Evolutionary conservation across 441 rosid species (phyloP).

Genomic region (Lepidium campestre): DNA sequence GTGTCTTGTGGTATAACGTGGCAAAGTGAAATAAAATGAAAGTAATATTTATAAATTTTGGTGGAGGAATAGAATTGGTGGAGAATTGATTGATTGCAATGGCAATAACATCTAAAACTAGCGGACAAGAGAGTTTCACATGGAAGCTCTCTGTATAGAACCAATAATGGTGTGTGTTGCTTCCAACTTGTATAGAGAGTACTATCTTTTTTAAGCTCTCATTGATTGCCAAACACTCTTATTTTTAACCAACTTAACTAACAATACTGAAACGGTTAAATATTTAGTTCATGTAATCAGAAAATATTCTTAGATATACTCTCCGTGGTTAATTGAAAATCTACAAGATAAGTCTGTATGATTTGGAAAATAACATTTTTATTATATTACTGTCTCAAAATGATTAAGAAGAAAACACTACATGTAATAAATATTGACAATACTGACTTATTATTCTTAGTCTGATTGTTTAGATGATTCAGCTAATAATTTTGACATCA

Average conservation of each 20-base stretch:
- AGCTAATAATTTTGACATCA: too few species aligned
- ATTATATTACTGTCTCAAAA: background rate
- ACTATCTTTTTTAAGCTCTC: background rate
- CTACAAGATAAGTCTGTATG: too few species aligned
- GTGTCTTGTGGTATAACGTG: background rate
- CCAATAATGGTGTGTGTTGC: conserved; percentile 16
- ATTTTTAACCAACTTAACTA: conserved; percentile 11
- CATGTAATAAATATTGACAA: too few species aligned
- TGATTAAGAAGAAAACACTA: background rate
- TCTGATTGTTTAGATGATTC: too few species aligned
- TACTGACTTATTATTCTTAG: too few species aligned
- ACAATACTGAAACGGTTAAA: background rate
- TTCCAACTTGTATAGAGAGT: background rate
- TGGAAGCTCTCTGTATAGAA: conserved; percentile 11
- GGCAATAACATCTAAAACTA: conserved; percentile 13
- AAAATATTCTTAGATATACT: too few species aligned
- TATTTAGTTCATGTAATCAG: background rate
- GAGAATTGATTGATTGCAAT: conserved; percentile 12
- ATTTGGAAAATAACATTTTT: background rate
- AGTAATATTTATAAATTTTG: background rate
- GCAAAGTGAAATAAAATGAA: background rate
- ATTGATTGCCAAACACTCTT: conserved; percentile 1
- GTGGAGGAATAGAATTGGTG: background rate
- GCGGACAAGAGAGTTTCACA: conserved; percentile 19
- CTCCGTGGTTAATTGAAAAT: too few species aligned